phyloP scores from a whole-genome alignment of 1,139 yeast species.

The Suhomyces bribrorum region DNA sequence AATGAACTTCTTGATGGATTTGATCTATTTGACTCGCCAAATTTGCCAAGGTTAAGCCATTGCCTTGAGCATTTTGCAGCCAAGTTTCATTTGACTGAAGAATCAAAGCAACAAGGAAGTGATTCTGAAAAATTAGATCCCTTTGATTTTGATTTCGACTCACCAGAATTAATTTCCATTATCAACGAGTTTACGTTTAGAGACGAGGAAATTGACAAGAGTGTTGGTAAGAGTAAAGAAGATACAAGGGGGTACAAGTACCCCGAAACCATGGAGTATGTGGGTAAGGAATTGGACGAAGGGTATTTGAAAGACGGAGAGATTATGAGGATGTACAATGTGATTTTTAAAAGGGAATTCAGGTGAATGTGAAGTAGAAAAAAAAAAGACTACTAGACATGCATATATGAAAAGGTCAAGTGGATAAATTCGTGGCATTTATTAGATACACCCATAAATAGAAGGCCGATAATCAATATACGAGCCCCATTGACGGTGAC shows the following conservation, averaged over 20 bases:
- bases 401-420: too few relatives aligned
- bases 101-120: slow-evolving; percentile 18
- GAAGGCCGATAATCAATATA: background rate
- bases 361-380: too few relatives aligned
- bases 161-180: slow-evolving; percentile 28
- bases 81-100: slow-evolving; percentile 22
- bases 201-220: slow-evolving; percentile 5
- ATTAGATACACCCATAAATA: background rate
- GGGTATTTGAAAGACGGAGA: slow-evolving; percentile 15
- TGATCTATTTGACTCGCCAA: slow-evolving; percentile 6
- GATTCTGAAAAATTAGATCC: slow-evolving; percentile 18
- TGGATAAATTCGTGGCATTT: too few relatives aligned
- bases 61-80: slow-evolving; percentile 25
- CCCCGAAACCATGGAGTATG: slow-evolving; percentile 18
- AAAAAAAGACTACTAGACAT: too few relatives aligned
- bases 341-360: slow-evolving; percentile 8
- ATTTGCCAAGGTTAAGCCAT: slow-evolving; percentile 19
- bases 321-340: slow-evolving; percentile 18
- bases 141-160: slow-evolving; percentile 32
- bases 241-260: slow-evolving; percentile 11
- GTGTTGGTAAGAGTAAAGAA: background rate
- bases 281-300: slow-evolving; percentile 6
- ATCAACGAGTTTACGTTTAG: slow-evolving; percentile 22
- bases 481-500: background rate
- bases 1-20: slow-evolving; percentile 16